These are phyloP conservation scores for Solanum dulcamara DNA, from an alignment of 257 asterid species.

Conservation along the genomic window DNA sequence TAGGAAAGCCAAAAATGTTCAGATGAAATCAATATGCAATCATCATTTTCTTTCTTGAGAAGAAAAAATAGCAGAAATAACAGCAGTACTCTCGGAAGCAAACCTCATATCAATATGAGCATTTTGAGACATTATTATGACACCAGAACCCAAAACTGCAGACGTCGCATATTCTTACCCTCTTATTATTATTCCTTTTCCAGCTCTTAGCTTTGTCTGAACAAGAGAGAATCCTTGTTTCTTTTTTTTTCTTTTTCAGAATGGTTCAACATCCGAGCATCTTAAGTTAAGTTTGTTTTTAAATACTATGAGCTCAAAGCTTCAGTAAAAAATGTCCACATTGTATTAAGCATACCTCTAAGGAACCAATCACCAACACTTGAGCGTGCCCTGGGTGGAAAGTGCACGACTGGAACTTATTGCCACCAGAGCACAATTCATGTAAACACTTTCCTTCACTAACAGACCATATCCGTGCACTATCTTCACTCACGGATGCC, in stretches of 20 bases:
- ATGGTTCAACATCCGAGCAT: neutral
- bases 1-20: neutral
- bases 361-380: constrained; percentile 31
- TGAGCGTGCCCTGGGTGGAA: constrained; percentile 30
- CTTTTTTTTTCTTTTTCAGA: neutral
- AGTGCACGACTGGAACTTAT: constrained; percentile 29
- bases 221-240: neutral
- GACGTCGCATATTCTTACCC: neutral
- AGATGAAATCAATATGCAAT: neutral
- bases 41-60: neutral
- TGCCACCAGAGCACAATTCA: constrained; percentile 11
- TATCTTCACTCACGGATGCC: constrained; percentile 34
- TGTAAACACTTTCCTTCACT: constrained; percentile 16
- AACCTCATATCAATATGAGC: neutral
- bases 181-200: neutral
- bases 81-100: neutral
- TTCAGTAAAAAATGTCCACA: neutral
- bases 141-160: neutral
- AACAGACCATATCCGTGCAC: constrained; percentile 32
- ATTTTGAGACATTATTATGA: neutral
- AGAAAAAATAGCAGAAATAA: neutral
- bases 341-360: neutral
- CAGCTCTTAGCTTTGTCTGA: neutral
- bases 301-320: neutral
- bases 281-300: neutral